Conservation (phyloP, 1,284 basidiomycete species). For the Wallemia ichthyophaga region DNA sequence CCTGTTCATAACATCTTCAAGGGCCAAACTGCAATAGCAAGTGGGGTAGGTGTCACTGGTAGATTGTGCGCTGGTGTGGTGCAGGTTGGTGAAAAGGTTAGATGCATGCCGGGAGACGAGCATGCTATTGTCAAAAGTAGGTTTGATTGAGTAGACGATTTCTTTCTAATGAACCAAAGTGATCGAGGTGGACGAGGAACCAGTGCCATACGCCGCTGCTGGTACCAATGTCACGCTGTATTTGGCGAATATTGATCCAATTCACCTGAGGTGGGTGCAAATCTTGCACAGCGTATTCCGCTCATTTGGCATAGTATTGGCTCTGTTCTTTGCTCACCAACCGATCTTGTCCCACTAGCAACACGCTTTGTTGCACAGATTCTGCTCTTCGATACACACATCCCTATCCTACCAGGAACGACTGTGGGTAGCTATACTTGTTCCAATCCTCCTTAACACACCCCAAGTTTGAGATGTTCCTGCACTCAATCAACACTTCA, state of each 20-base stretch:
- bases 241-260: slow-evolving; percentile 52
- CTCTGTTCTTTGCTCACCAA: slow-evolving; percentile 52
- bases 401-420: slow-evolving; percentile 64
- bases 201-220: slow-evolving; percentile 58
- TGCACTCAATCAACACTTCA: slow-evolving; percentile 73
- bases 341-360: slow-evolving; percentile 37
- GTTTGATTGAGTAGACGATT: slow-evolving; percentile 6
- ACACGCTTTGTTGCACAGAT: slow-evolving; percentile 54
- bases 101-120: slow-evolving; percentile 75
- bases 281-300: not conserved
- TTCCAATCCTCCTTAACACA: not conserved
- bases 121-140: slow-evolving; percentile 49
- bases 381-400: slow-evolving; percentile 70
- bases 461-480: slow-evolving; percentile 55
- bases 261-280: slow-evolving; percentile 27
- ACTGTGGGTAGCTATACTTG: slow-evolving; percentile 24
- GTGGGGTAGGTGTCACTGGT: slow-evolving; percentile 54
- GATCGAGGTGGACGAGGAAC: slow-evolving; percentile 56
- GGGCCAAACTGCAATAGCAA: slow-evolving; percentile 36
- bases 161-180: slow-evolving; percentile 20
- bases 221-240: slow-evolving; percentile 68
- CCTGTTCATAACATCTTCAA: slow-evolving; percentile 90
- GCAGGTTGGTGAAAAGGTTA: slow-evolving; percentile 64
- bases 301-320: slow-evolving; percentile 28
- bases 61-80: slow-evolving; percentile 60